phyloP scores from a whole-genome alignment of 1,139 yeast species.

The Hansenula sp. region DNA sequence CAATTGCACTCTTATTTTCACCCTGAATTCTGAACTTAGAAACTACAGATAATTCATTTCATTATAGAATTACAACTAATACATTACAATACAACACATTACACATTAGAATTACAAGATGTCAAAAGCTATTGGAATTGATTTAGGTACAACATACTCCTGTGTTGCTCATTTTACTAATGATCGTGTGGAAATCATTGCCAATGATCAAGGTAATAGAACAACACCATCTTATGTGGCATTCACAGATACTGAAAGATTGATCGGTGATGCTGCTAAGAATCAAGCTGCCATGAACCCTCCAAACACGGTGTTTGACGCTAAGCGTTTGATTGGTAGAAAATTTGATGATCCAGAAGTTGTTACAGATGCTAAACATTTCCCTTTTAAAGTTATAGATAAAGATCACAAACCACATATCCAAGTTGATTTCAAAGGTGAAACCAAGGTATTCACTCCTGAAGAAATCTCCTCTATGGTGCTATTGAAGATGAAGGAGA shows the following conservation, averaged over 20 bases:
- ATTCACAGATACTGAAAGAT: slow-evolving; percentile 62
- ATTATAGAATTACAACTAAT: not conserved
- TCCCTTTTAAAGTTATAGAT: slow-evolving; percentile 58
- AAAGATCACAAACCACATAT: slow-evolving; percentile 58
- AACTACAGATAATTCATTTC: not conserved
- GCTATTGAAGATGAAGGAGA: slow-evolving; percentile 60
- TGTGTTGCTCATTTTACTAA: slow-evolving; percentile 77
- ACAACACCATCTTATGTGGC: slow-evolving; percentile 70
- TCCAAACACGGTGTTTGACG: slow-evolving; percentile 61
- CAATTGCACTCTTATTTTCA: not conserved
- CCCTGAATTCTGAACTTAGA: not conserved
- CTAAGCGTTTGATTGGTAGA: slow-evolving; percentile 67
- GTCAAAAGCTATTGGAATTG: slow-evolving; percentile 78
- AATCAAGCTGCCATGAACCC: slow-evolving; percentile 73
- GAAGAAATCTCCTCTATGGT: slow-evolving; percentile 71
- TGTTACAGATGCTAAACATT: slow-evolving; percentile 53
- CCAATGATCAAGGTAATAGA: slow-evolving; percentile 71
- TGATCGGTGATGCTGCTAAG: slow-evolving; percentile 71
- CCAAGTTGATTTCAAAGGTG: slow-evolving; percentile 64
- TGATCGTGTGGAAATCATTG: slow-evolving; percentile 69
- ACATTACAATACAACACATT: slow-evolving; percentile 7
- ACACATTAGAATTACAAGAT: slow-evolving; percentile 29
- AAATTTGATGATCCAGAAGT: slow-evolving; percentile 58
- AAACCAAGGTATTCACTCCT: slow-evolving; percentile 59
- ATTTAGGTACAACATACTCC: slow-evolving; percentile 82